Evolutionary conservation across 148 eudicot species (phyloP).

Genomic region (Cornus florida): DNA sequence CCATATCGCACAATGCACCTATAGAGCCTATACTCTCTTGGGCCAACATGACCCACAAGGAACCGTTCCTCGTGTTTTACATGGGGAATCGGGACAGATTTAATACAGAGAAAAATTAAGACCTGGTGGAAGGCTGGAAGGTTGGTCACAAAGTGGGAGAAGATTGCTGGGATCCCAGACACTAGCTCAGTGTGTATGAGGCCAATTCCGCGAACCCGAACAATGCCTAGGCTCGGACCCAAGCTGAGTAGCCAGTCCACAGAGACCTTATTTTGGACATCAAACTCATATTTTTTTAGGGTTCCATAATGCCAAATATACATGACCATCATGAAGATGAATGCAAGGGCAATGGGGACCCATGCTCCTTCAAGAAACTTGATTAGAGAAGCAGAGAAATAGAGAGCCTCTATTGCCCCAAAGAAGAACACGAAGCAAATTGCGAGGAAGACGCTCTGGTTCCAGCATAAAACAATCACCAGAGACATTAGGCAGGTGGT

Average conservation of each 20-base stretch:
- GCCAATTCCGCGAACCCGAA: slow-evolving; percentile 86
- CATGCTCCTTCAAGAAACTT: slow-evolving; percentile 97
- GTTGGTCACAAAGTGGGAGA: slow-evolving; percentile 95
- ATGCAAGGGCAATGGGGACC: slow-evolving; percentile 86
- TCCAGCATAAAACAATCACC: slow-evolving; percentile 89
- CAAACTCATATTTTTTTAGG: slow-evolving; percentile 69
- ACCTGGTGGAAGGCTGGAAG: slow-evolving; percentile 98
- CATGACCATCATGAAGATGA: slow-evolving; percentile 70
- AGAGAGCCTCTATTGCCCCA: slow-evolving; percentile 86
- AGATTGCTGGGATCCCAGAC: slow-evolving; percentile 90
- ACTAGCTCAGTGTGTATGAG: slow-evolving; percentile 92
- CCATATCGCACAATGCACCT: slow-evolving; percentile 87
- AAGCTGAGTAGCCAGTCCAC: slow-evolving; percentile 87
- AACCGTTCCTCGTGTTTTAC: slow-evolving; percentile 78
- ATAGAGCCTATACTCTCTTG: slow-evolving; percentile 63
- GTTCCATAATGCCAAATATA: slow-evolving; percentile 87
- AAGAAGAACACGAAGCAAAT: slow-evolving; percentile 69
- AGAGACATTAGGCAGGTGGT: slow-evolving; percentile 98
- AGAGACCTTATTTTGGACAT: slow-evolving; percentile 88
- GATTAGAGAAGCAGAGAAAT: slow-evolving; percentile 87
- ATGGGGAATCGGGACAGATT: slow-evolving; percentile 80
- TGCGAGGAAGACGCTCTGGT: slow-evolving; percentile 62
- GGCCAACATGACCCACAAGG: slow-evolving; percentile 80
- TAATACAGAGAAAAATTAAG: slow-evolving; percentile 76
- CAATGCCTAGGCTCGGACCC: slow-evolving; percentile 83